Evolutionary conservation across 2,329 filamentous ascomycete genomes (phyloP).

Genomic region (Hymenoscyphus albidus): DNA sequence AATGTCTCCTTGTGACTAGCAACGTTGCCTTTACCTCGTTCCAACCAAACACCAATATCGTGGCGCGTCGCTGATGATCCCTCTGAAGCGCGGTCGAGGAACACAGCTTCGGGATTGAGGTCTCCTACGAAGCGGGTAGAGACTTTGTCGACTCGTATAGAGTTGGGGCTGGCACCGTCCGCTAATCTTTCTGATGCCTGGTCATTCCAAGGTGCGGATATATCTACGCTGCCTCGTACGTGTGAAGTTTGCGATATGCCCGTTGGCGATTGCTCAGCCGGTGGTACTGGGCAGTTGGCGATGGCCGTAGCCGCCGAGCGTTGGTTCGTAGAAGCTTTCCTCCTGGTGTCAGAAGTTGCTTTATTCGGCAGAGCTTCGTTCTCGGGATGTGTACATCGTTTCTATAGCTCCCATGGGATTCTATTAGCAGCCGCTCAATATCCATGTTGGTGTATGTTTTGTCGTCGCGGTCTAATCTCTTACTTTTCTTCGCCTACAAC

Average conservation of each 20-base stretch:
- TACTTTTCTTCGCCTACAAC: constrained; percentile 11
- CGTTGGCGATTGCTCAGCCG: not conserved
- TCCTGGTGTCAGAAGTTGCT: not conserved
- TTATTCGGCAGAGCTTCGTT: not conserved
- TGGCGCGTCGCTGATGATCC: not conserved
- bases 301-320: not conserved
- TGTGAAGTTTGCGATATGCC: not conserved
- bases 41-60: constrained; percentile 8
- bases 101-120: constrained; percentile 9
- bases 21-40: not conserved
- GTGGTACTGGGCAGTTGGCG: too few relatives aligned
- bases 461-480: not conserved
- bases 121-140: constrained; percentile 7
- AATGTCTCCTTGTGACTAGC: not conserved
- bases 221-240: not conserved
- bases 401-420: not conserved
- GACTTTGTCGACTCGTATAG: not conserved
- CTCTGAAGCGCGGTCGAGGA: constrained; percentile 1
- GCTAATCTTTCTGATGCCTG: not conserved
- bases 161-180: not conserved
- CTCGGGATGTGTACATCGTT: constrained; percentile 6
- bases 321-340: not conserved
- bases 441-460: too few relatives aligned
- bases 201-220: not conserved
- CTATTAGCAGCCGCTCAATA: not conserved